These are phyloP conservation scores for Lentinula boryana DNA, from an alignment of 768 basidiomycete species.

Conservation along the genomic window DNA sequence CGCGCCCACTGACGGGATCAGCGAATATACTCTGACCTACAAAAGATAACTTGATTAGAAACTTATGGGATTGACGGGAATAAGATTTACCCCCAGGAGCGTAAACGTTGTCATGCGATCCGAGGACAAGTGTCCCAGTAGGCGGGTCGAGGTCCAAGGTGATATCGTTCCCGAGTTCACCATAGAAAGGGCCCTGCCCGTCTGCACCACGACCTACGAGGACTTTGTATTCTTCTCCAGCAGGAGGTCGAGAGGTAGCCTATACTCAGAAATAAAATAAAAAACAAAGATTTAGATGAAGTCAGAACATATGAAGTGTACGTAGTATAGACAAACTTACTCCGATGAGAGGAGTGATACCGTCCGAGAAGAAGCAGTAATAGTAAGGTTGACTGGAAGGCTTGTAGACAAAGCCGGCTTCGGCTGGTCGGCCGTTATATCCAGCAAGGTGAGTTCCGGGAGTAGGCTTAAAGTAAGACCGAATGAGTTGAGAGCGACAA, in stretches of 20 bases:
- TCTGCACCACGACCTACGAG: constrained; percentile 1
- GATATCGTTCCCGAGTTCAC: constrained; percentile 2
- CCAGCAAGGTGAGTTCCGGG: constrained; percentile 11
- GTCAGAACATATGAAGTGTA: background rate
- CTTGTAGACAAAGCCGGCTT: constrained; percentile 11
- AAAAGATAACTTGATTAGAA: background rate
- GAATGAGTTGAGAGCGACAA: background rate
- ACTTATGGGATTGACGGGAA: no score
- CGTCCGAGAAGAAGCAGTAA: constrained; percentile 13
- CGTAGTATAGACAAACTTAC: constrained; percentile 2
- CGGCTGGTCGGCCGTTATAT: constrained; percentile 6
- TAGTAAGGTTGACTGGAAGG: constrained; percentile 6
- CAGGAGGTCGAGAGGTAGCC: background rate
- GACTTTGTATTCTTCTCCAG: constrained; percentile 4
- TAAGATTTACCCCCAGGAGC: constrained; percentile 16
- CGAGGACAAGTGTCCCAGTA: constrained; percentile 18
- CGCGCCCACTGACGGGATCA: constrained; percentile 9
- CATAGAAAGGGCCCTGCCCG: background rate
- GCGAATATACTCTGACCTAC: constrained; percentile 10
- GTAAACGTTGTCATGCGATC: constrained; percentile 21
- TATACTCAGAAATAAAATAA: background rate
- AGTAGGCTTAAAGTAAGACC: background rate
- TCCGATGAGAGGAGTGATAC: constrained; percentile 13
- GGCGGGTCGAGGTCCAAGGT: background rate
- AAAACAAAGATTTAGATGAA: background rate